Base-by-base conservation (phyloP, 805 yeast genomes). In the Hanseniaspora valbyensis region DNA sequence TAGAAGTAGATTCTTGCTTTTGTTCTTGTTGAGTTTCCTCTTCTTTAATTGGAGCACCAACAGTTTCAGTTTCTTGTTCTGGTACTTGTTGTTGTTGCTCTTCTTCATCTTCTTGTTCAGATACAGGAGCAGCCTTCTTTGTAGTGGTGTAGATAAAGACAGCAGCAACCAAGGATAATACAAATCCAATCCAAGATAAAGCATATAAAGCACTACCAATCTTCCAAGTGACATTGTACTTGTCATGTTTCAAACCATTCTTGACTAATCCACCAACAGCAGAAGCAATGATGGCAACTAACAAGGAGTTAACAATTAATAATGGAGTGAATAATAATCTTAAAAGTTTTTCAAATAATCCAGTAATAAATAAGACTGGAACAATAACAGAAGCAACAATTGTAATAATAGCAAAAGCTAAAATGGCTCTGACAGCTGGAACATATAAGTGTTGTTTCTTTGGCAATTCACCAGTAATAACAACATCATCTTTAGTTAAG, bases 141-240 rank as follows among this genome's bases (percentile, higher is more conserved):
- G 39, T 19, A 14, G 43, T 19, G 4, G 42, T 49, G 30, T 49
- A 44, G 16, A 52, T 34, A 30, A 53, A 18, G 32, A 55, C 42
- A 32, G 60, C 56, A 13, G 56, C 53, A 13, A 62, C 36, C 38
- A 61, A 48, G 9, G 65, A 48, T 24, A 62, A 45, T 12, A 56
- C 48, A 49, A 64, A 64, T 2, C 62, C 60, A 18, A 63, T 52
- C 67, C 68, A 65, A 6, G 58, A 43, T 33, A 64, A 46, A 37
- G 66, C 67, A 37, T 54, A 50, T 50, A 55, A 59, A 7, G 65
- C 59, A 37, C 55, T 41, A 29, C 62, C 62, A 10, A 54, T 44
- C 8, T 52, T 56, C 49, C 58, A 58, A 28, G 53, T 52, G 21
- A 64, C 67, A 46, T 58, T 58, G 54, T 55, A 65, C 19, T 55